Evolutionary conservation across 768 basidiomycete genomes (phyloP).

Genomic region (Pleurotus cornucopiae): DNA sequence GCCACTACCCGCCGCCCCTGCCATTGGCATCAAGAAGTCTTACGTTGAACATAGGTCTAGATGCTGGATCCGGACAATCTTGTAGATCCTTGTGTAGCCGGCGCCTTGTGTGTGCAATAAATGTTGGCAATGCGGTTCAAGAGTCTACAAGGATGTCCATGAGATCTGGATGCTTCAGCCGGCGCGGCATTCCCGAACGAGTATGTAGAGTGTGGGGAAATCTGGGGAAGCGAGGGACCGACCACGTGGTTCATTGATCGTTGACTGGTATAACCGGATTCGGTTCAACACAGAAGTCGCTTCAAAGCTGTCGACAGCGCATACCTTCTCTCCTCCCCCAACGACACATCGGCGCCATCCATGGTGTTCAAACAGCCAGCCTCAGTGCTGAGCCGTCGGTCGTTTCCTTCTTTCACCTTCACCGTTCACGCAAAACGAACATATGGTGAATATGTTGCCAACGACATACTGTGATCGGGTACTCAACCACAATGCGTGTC

Average conservation of each 20-base stretch:
- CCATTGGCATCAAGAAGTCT: too few relatives aligned
- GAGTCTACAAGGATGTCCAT: too few relatives aligned
- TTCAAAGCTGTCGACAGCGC: neutral
- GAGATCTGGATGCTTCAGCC: too few relatives aligned
- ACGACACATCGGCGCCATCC: neutral
- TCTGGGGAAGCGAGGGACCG: neutral
- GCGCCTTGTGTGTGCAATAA: too few relatives aligned
- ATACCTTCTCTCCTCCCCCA: neutral
- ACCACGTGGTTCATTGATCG: constrained; percentile 2
- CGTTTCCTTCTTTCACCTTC: neutral
- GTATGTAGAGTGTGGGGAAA: neutral
- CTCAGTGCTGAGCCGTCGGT: neutral
- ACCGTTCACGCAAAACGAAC: neutral
- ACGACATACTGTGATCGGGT: neutral
- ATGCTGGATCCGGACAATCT: too few relatives aligned
- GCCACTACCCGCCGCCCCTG: too few relatives aligned
- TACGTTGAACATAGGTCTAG: too few relatives aligned
- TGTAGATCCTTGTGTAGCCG: too few relatives aligned
- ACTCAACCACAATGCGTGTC: neutral
- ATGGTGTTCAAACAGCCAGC: constrained; percentile 4
- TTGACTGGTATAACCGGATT: neutral
- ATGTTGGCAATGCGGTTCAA: too few relatives aligned
- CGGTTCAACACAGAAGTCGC: neutral
- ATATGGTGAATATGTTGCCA: neutral
- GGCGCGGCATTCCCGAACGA: too few relatives aligned